Evolutionary conservation across 805 yeast species (phyloP), one percentile per base, ranked within the genome.

Genomic region (Komagataella pastoris): DNA sequence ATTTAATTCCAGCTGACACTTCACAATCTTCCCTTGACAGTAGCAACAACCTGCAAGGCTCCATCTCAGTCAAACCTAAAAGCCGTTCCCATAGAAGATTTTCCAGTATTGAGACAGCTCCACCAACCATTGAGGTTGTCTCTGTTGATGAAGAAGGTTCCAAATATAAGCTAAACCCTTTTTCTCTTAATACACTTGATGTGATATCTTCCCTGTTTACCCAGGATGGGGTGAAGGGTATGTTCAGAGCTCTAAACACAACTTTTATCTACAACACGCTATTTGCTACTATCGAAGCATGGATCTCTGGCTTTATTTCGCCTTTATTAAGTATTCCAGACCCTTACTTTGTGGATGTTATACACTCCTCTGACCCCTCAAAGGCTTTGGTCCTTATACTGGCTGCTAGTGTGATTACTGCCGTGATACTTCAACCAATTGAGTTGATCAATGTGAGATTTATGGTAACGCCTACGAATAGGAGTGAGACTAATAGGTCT

Each of bases 221-320:
- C 21, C 81, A 74, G 66, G 96, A 75, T 61, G 96, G 85, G 23
- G 82, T 81, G 17, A 70, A 79, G 58, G 88, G 89, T 3, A 65
- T 83, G 7, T 81, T 87, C 72, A 74, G 87, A 59, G 88, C 89
- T 8, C 75, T 81, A 46, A 84, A 86, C 61, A 84, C 96, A 2
- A 75, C 95, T 0, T 91, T 89, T 59, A 72, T 93, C 17, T 76
- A 85, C 61, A 83, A 77, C 51, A 85, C 95, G 0, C 70, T 88
- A 17, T 78, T 83, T 2, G 79, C 81, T 49, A 85, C 96, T 0
- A 68, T 89, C 48, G 91, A 87, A 61, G 88, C 96, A 1, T 90
- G 98, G 97, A 73, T 89, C 49, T 85, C 95, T 0, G 97, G 97
- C 3, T 79, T 90, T 55, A 62, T 89, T 6, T 82, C 96, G 3